These are phyloP conservation scores for Hypoxylon crocopeplum DNA, from an alignment of 495 filamentous ascomycete species.

Conservation along the genomic window DNA sequence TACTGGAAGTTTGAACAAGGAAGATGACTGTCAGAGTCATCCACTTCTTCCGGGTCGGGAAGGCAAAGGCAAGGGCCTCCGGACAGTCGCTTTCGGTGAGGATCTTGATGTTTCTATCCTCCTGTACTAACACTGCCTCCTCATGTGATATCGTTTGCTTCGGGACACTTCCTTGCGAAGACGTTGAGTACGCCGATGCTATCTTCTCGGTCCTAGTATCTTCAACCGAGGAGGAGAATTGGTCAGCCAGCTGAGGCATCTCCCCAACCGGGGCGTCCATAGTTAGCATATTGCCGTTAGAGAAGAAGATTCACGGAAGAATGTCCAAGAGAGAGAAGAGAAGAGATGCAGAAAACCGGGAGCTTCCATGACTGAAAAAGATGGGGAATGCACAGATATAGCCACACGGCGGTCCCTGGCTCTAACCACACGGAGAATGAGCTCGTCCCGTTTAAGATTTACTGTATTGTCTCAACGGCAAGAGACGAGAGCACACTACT, in stretches of 20 bases:
- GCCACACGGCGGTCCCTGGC: background rate
- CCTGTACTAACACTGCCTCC: background rate
- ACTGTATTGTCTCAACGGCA: background rate
- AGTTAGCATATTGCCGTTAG: background rate
- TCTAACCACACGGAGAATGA: background rate
- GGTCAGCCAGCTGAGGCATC: background rate
- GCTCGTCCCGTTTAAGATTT: slow-evolving; percentile 28
- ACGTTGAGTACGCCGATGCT: background rate
- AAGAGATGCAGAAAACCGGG: background rate
- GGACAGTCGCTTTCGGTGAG: slow-evolving; percentile 67
- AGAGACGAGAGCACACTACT: slow-evolving; percentile 2
- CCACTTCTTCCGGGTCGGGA: slow-evolving; percentile 73
- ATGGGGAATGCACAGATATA: slow-evolving; percentile 3
- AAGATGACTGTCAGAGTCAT: slow-evolving; percentile 73
- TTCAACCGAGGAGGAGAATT: background rate
- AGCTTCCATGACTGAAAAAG: slow-evolving; percentile 4
- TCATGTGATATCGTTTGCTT: slow-evolving; percentile 27
- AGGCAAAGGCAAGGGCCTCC: slow-evolving; percentile 68
- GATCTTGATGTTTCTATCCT: slow-evolving; percentile 22
- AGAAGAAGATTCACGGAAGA: background rate
- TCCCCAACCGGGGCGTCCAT: background rate
- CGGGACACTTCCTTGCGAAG: background rate
- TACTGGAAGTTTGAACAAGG: slow-evolving; percentile 72
- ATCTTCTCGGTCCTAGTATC: background rate
- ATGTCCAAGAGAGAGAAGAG: background rate